A percentile compares a stretch with the other conserved stretches of the same genome.
Evolutionary conservation across 495 filamentous ascomycete species (phyloP).

Genomic region (Penicillium waksmanii): DNA sequence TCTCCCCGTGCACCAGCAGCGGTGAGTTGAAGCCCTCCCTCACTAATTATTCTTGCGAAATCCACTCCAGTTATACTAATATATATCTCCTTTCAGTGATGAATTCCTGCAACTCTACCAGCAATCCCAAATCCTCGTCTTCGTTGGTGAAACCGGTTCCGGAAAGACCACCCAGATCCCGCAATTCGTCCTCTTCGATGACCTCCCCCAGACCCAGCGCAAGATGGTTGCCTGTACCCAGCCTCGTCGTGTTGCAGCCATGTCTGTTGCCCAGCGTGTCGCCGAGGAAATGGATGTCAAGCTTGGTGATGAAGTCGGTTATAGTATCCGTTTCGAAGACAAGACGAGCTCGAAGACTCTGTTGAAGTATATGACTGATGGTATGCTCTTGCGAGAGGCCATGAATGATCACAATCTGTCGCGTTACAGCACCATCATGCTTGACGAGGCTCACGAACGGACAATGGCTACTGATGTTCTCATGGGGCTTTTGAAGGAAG

Average conservation of each 20-base stretch:
- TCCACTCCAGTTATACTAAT: not conserved
- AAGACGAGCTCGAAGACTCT: slow-evolving; percentile 88
- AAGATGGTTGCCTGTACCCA: slow-evolving; percentile 98
- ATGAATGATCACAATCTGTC: slow-evolving; percentile 94
- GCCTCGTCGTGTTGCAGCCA: slow-evolving; percentile 95
- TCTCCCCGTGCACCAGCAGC: slow-evolving; percentile 87
- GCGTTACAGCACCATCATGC: slow-evolving; percentile 96
- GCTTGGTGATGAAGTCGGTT: slow-evolving; percentile 94
- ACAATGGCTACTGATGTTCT: slow-evolving; percentile 94
- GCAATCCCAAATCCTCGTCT: slow-evolving; percentile 90
- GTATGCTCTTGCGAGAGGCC: slow-evolving; percentile 96
- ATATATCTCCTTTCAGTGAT: slow-evolving; percentile 55
- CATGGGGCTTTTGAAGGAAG: slow-evolving; percentile 92
- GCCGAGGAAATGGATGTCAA: slow-evolving; percentile 94
- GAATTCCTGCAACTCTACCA: slow-evolving; percentile 95
- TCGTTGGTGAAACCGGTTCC: slow-evolving; percentile 98
- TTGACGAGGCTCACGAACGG: slow-evolving; percentile 97
- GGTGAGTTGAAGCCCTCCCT: slow-evolving; percentile 50
- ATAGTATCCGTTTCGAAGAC: slow-evolving; percentile 99
- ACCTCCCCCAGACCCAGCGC: slow-evolving; percentile 79
- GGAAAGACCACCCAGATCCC: slow-evolving; percentile 99
- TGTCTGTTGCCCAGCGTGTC: slow-evolving; percentile 99
- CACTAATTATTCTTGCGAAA: not conserved
- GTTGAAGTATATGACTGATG: slow-evolving; percentile 99
- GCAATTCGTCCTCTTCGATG: slow-evolving; percentile 96